Conservation (phyloP, 225 moss, liverwort and hornwort species). For the Rhytidiadelphus loreus region DNA sequence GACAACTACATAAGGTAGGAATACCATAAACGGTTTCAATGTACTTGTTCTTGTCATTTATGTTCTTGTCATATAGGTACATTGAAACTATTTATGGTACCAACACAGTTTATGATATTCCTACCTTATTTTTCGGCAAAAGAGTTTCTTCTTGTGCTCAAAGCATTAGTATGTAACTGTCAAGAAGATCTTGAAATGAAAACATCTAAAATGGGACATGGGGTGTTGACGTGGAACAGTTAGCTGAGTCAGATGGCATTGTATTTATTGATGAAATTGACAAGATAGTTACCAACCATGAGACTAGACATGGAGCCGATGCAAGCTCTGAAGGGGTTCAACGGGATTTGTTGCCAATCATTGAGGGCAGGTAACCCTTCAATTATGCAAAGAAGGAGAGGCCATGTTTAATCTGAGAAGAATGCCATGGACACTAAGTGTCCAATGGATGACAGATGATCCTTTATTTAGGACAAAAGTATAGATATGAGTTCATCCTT, state of each 20-base stretch:
- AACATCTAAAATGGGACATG: neutral
- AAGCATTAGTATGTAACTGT: neutral
- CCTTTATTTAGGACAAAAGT: too few relatives aligned
- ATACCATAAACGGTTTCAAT: too few relatives aligned
- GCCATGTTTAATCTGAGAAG: too few relatives aligned
- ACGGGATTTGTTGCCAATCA: slow-evolving; percentile 75
- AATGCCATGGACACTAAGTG: too few relatives aligned
- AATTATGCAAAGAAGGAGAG: neutral
- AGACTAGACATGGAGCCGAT: slow-evolving; percentile 75
- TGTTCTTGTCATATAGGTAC: too few relatives aligned
- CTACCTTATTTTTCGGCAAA: too few relatives aligned
- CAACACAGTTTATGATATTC: too few relatives aligned
- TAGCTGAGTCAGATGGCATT: slow-evolving; percentile 77
- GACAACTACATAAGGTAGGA: too few relatives aligned
- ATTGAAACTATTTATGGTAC: too few relatives aligned
- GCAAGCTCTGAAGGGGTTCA: slow-evolving; percentile 91
- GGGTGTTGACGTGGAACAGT: slow-evolving; percentile 16
- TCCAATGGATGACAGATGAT: too few relatives aligned
- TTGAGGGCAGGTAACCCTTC: slow-evolving; percentile 63
- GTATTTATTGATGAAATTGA: slow-evolving; percentile 96
- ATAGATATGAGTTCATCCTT: too few relatives aligned
- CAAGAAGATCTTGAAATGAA: neutral
- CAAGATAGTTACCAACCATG: slow-evolving; percentile 80
- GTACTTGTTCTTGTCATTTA: too few relatives aligned
- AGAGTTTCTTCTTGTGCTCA: neutral